Percentiles rank a stretch among this genome's conserved stretches.
Conservation (phyloP, 805 yeast species). For the Metschnikowia colocasiae region DNA sequence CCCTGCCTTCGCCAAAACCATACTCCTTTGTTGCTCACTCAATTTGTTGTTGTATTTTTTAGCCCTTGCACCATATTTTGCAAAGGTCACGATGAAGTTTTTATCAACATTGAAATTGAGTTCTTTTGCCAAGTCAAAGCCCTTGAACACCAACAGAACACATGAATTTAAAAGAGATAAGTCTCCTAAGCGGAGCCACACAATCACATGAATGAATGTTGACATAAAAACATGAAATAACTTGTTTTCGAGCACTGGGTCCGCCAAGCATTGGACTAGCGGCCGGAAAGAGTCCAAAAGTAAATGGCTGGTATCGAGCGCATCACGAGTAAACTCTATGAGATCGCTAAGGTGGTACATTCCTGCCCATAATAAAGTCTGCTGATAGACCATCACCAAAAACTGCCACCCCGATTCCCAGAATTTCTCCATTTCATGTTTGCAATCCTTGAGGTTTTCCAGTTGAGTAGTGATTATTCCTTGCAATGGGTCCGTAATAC, state of each 20-base stretch:
- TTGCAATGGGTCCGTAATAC: slow-evolving; percentile 60
- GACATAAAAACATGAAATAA: slow-evolving; percentile 53
- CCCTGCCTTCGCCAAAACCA: slow-evolving; percentile 59
- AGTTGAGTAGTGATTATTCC: slow-evolving; percentile 44
- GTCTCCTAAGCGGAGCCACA: slow-evolving; percentile 83
- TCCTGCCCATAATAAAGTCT: slow-evolving; percentile 74
- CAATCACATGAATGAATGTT: slow-evolving; percentile 66
- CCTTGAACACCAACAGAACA: slow-evolving; percentile 62
- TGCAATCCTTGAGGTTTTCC: slow-evolving; percentile 5
- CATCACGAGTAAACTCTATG: slow-evolving; percentile 82
- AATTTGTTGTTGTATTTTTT: slow-evolving; percentile 68
- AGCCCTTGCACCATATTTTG: slow-evolving; percentile 62
- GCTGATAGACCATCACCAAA: slow-evolving; percentile 60
- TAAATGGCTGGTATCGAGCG: slow-evolving; percentile 69
- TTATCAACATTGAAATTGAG: slow-evolving; percentile 50
- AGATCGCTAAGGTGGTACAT: slow-evolving; percentile 52
- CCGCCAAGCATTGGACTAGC: slow-evolving; percentile 20
- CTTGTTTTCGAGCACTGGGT: slow-evolving; percentile 10
- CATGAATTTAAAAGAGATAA: slow-evolving; percentile 67
- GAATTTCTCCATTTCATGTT: slow-evolving; percentile 33
- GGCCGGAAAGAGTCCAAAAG: slow-evolving; percentile 63
- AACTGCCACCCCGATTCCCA: slow-evolving; percentile 78
- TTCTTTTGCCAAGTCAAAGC: slow-evolving; percentile 61
- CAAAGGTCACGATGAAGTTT: slow-evolving; percentile 51
- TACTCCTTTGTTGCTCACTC: slow-evolving; percentile 60